These are phyloP conservation scores for Dentipellis fragilis DNA, from an alignment of 768 basidiomycete genomes.

Conservation along the genomic window DNA sequence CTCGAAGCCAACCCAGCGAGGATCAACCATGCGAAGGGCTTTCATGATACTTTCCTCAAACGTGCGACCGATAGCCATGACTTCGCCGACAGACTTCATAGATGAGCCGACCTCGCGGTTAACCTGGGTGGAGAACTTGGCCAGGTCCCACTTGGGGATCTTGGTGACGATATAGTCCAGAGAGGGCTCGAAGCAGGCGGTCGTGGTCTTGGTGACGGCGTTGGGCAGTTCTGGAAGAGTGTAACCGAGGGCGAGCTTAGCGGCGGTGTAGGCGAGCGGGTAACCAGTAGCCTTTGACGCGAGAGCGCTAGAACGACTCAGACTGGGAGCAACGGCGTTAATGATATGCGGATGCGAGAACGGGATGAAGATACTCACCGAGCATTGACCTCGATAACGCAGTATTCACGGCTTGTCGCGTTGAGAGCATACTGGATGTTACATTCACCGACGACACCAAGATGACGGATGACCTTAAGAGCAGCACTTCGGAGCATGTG, in stretches of 20 bases:
- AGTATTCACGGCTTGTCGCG: conserved; percentile 86
- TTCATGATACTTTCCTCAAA: conserved; percentile 99
- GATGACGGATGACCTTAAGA: conserved; percentile 79
- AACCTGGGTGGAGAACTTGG: conserved; percentile 92
- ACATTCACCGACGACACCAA: conserved; percentile 89
- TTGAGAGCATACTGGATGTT: conserved; percentile 99
- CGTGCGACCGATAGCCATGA: conserved; percentile 99
- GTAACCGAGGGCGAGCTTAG: conserved; percentile 95
- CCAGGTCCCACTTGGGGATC: conserved; percentile 99
- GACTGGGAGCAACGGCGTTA: background rate
- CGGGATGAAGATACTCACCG: conserved; percentile 37
- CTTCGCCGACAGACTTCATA: conserved; percentile 99
- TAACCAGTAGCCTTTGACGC: conserved; percentile 89
- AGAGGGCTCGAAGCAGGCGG: conserved; percentile 98
- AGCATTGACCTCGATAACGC: conserved; percentile 97
- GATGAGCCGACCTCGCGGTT: conserved; percentile 91
- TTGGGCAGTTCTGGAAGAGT: conserved; percentile 97
- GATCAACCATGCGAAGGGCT: conserved; percentile 95
- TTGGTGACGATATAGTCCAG: conserved; percentile 99
- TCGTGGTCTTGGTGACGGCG: conserved; percentile 98
- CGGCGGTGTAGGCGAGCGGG: conserved; percentile 97
- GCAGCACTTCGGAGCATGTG: conserved; percentile 98
- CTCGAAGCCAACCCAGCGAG: conserved; percentile 94
- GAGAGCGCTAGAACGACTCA: conserved; percentile 87
- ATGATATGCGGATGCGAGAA: background rate